A percentile compares a stretch with the other conserved stretches of the same genome.
Conservation (phyloP, 108 stramenopile species). For the Craspedostauros australis region DNA sequence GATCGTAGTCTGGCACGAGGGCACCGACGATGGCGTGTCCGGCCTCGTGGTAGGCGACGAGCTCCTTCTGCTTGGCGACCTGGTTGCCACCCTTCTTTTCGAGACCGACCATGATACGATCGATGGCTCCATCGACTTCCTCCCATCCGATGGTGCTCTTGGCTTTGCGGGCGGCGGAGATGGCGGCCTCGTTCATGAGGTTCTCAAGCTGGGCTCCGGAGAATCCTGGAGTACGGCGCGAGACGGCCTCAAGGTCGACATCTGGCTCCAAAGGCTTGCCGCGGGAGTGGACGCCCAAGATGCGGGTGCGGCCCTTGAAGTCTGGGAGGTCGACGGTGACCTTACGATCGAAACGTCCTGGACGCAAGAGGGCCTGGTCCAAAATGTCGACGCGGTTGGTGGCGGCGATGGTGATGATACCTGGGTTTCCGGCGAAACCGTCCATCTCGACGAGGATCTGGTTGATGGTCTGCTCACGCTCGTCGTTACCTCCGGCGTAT, state of each 20-base stretch:
- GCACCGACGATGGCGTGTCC: slow-evolving; percentile 95
- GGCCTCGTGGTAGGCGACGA: slow-evolving; percentile 96
- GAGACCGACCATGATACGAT: slow-evolving; percentile 94
- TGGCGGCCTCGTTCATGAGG: slow-evolving; percentile 96
- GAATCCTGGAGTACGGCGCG: slow-evolving; percentile 94
- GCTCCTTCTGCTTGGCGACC: slow-evolving; percentile 57
- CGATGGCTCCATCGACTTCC: slow-evolving; percentile 94
- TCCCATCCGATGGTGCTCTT: slow-evolving; percentile 87
- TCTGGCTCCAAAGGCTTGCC: slow-evolving; percentile 90
- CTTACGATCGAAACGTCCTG: slow-evolving; percentile 98
- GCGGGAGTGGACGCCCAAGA: slow-evolving; percentile 87
- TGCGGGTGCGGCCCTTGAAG: slow-evolving; percentile 84
- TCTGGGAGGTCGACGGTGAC: slow-evolving; percentile 95
- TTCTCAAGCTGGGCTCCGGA: slow-evolving; percentile 95
- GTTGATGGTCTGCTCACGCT: slow-evolving; percentile 96
- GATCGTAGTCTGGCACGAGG: slow-evolving; percentile 83
- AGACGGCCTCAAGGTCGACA: slow-evolving; percentile 89
- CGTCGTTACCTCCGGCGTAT: slow-evolving; percentile 93
- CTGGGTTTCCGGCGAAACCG: slow-evolving; percentile 93
- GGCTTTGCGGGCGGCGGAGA: slow-evolving; percentile 71
- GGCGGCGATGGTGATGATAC: slow-evolving; percentile 96
- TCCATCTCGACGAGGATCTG: slow-evolving; percentile 98
- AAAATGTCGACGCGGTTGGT: slow-evolving; percentile 97
- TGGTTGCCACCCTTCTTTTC: slow-evolving; percentile 91
- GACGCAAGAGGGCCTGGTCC: slow-evolving; percentile 92